Base-by-base conservation (phyloP, 228 moss, liverwort and hornwort species). In the Sphagnum magellanicum region DNA sequence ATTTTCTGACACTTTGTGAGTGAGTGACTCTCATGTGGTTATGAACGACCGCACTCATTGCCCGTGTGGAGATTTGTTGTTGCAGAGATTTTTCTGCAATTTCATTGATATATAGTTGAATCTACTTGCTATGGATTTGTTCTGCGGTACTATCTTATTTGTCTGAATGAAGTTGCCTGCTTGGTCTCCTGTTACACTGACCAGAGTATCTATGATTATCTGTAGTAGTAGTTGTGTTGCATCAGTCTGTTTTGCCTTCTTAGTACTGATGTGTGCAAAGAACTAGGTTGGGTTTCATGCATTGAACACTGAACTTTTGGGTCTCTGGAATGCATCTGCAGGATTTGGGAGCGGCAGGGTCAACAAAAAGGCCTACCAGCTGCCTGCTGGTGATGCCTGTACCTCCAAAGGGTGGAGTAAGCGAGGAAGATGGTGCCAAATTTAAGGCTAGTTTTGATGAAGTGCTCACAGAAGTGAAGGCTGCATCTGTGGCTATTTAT, bases 361-460 rank as follows among this genome's bases (percentile, higher is more conserved):
- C 91, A 7, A 97, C 97, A 4, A 97, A 97, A 78, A 89, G 97
- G 74, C 97, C 97, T 17, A 97, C 97, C 4, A 97, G 97, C 75
- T 97, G 97, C 74, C 80, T 89, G 63, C 80, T 97, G 51, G 88
- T 97, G 6, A 63, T 97, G 59, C 73, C 87, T 50, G 80, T 70
- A 66, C 89, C 96, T 46, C 75, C 88, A 0, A 87, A 81, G 69
- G 96, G 91, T 64, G 91, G 86, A 53, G 75, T 79, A 50, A 75
- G 81, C 70, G 91, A 86, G 50, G 92, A 96, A 68, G 92, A 91
- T 61, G 90, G 75, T 65, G 84, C 79, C 6, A 91, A 92, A 67
- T 93, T 89, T 58, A 81, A 81, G 74, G 60, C 71, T 49, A 91
- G 87, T 67, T 85, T 84, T 73, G 86, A 91, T 46, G 97, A 97